phyloP scores from a whole-genome alignment of 768 basidiomycete species.

The Pisolithus marmoratus region DNA sequence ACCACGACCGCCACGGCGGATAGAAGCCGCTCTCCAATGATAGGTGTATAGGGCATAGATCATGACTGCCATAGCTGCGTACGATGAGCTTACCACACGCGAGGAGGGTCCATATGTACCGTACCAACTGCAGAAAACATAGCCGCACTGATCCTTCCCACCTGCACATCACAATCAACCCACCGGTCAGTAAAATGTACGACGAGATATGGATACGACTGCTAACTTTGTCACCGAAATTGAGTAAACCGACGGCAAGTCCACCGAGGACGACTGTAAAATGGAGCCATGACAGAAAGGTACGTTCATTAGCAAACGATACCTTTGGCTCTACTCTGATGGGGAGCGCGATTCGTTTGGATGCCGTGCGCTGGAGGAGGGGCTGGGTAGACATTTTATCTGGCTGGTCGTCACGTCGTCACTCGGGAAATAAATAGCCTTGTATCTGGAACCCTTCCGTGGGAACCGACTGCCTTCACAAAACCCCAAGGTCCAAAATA shows the following conservation, averaged over 20 bases:
- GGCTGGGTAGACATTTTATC: conserved; percentile 85
- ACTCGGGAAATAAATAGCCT: no score
- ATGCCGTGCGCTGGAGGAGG: conserved; percentile 87
- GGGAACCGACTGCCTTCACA: no score
- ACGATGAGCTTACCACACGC: conserved; percentile 7
- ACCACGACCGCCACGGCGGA: conserved; percentile 84
- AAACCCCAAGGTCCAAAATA: no score
- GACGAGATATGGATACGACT: not conserved
- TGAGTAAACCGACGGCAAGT: conserved; percentile 89
- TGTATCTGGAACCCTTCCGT: no score
- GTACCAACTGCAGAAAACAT: conserved; percentile 93
- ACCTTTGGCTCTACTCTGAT: conserved; percentile 93
- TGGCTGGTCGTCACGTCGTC: not conserved
- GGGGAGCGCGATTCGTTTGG: conserved; percentile 94
- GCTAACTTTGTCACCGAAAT: conserved; percentile 92
- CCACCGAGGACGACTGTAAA: conserved; percentile 98
- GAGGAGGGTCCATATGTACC: conserved; percentile 20
- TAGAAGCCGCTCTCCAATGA: conserved; percentile 93
- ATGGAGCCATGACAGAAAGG: conserved; percentile 97
- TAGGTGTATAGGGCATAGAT: conserved; percentile 91
- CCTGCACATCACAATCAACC: conserved; percentile 35
- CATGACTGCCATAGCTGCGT: conserved; percentile 92
- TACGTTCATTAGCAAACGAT: conserved; percentile 90
- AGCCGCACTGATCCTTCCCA: conserved; percentile 92
- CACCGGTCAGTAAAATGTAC: not conserved